Evolutionary conservation across 2,329 filamentous ascomycete genomes (phyloP).

Genomic region (Chlorencoelia australis): DNA sequence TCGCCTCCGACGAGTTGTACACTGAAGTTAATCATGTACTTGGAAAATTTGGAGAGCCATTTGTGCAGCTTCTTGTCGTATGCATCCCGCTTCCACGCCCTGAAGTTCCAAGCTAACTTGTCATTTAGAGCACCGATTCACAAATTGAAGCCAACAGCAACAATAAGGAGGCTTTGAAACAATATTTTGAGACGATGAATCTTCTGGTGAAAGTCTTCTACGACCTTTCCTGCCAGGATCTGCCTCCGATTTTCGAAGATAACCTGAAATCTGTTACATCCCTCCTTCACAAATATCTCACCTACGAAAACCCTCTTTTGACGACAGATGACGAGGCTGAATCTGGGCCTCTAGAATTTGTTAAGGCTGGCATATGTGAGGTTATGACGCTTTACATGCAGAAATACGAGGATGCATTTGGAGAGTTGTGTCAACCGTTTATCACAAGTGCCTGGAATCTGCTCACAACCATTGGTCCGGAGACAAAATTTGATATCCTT

Average conservation of each 20-base stretch:
- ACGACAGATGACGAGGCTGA: conserved; percentile 85
- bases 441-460: conserved; percentile 86
- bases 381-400: conserved; percentile 80
- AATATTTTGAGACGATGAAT: conserved; percentile 77
- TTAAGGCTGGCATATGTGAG: conserved; percentile 91
- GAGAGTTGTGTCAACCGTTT: conserved; percentile 68
- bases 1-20: conserved; percentile 85
- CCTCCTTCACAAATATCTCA: conserved; percentile 85
- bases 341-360: conserved; percentile 71
- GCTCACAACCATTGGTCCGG: conserved; percentile 72
- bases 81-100: conserved; percentile 19
- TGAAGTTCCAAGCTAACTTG: conserved; percentile 5
- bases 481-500: conserved; percentile 88
- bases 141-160: conserved; percentile 65
- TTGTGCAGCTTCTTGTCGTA: conserved; percentile 69
- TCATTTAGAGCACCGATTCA: conserved; percentile 50
- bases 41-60: conserved; percentile 71
- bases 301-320: conserved; percentile 75
- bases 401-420: conserved; percentile 94
- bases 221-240: conserved; percentile 94
- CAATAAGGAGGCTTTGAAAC: conserved; percentile 64
- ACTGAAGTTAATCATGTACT: conserved; percentile 96
- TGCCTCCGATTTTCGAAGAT: conserved; percentile 90
- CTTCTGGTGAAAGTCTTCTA: conserved; percentile 87
- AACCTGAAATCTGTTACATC: conserved; percentile 67